Conservation (phyloP, 345 rosid genomes). For the Camelina sativa region DNA sequence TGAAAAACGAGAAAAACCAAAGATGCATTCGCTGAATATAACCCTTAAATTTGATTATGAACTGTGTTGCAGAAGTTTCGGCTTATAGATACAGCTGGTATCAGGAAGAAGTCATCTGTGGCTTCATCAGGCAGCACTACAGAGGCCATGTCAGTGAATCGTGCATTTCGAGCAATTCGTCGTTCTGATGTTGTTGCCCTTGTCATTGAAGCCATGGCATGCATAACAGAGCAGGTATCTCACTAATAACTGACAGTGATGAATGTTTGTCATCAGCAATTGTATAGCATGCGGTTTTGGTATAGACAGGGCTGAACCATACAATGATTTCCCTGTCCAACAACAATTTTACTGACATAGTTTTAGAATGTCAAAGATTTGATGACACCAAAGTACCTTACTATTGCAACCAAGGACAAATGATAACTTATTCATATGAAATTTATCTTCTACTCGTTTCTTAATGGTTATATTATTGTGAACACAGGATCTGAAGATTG, state of each 20-base stretch:
- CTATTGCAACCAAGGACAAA: constrained; percentile 9
- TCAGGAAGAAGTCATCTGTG: constrained; percentile 86
- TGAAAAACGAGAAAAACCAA: background rate
- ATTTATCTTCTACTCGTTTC: constrained; percentile 6
- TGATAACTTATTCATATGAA: background rate
- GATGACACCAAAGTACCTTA: background rate
- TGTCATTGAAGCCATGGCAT: constrained; percentile 96
- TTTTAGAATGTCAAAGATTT: constrained; percentile 6
- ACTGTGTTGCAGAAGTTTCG: constrained; percentile 72
- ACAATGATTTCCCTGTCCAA: background rate
- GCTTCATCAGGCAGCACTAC: constrained; percentile 92
- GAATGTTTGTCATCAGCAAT: constrained; percentile 3
- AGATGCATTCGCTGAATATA: constrained; percentile 14
- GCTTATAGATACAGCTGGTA: constrained; percentile 97
- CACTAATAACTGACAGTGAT: constrained; percentile 11
- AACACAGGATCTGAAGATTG: constrained; percentile 76
- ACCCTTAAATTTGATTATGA: constrained; percentile 14
- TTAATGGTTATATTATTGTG: constrained; percentile 1
- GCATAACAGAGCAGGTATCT: constrained; percentile 92
- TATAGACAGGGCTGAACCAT: background rate
- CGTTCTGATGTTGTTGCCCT: constrained; percentile 97
- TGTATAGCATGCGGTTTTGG: constrained; percentile 4
- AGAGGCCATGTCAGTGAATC: constrained; percentile 89
- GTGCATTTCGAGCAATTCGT: constrained; percentile 91
- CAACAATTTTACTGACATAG: background rate